phyloP scores from a whole-genome alignment of 2,329 filamentous ascomycete species.

The Rutstroemia sp. region DNA sequence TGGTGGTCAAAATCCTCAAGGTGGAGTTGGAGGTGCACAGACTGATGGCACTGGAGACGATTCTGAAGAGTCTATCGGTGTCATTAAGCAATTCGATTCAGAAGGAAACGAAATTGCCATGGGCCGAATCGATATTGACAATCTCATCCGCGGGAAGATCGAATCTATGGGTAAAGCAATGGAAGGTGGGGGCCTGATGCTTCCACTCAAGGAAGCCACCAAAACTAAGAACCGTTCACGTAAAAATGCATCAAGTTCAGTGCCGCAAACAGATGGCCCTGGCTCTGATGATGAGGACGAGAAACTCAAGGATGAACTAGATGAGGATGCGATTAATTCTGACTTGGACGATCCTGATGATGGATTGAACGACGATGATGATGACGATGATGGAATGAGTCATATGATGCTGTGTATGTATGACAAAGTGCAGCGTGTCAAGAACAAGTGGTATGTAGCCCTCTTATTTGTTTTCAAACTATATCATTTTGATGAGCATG shows the following conservation, averaged over 20 bases:
- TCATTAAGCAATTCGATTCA: conserved; percentile 50
- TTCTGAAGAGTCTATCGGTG: conserved; percentile 44
- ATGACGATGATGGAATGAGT: conserved; percentile 74
- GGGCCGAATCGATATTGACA: conserved; percentile 58
- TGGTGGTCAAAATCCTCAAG: conserved; percentile 25
- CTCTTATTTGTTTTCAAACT: neutral
- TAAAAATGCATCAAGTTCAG: conserved; percentile 17
- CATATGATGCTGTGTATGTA: conserved; percentile 99
- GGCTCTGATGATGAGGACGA: conserved; percentile 52
- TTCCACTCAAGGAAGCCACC: conserved; percentile 46
- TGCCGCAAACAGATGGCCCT: conserved; percentile 49
- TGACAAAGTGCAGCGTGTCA: conserved; percentile 97
- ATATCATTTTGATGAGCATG: neutral
- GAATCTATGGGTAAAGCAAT: conserved; percentile 57
- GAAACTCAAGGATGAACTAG: conserved; percentile 49
- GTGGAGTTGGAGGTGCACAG: conserved; percentile 48
- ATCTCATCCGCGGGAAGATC: conserved; percentile 61
- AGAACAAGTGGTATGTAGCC: conserved; percentile 79
- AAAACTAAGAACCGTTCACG: conserved; percentile 33
- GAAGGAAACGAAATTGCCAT: conserved; percentile 47
- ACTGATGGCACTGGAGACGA: conserved; percentile 65
- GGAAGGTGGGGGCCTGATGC: conserved; percentile 70
- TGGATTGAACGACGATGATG: conserved; percentile 72
- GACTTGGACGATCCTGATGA: conserved; percentile 95
- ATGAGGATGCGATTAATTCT: conserved; percentile 97